phyloP scores from a whole-genome alignment of 2,329 filamentous ascomycete genomes.

The Alternaria postmessia region DNA sequence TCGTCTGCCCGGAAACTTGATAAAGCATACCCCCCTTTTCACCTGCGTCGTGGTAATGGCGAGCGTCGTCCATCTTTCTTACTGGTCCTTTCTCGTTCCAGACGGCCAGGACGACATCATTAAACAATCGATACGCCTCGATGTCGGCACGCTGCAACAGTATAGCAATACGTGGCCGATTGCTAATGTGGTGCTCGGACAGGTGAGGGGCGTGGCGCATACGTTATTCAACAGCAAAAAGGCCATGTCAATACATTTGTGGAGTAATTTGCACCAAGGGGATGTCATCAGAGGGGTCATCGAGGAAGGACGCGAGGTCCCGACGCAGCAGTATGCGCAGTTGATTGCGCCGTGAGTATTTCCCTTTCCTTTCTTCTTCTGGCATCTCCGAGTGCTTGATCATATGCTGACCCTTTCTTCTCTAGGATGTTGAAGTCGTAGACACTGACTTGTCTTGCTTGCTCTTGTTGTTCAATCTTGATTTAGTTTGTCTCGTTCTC shows the following conservation, averaged over 20 bases:
- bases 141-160: constrained; percentile 76
- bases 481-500: background rate
- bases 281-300: constrained; percentile 47
- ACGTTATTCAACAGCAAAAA: constrained; percentile 66
- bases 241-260: constrained; percentile 51
- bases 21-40: constrained; percentile 68
- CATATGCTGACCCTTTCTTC: background rate
- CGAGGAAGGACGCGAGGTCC: constrained; percentile 42
- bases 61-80: constrained; percentile 61
- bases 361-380: background rate
- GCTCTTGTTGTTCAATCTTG: background rate
- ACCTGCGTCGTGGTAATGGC: constrained; percentile 52
- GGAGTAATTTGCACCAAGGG: constrained; percentile 47
- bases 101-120: constrained; percentile 69
- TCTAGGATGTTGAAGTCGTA: constrained; percentile 44
- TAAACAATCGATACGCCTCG: constrained; percentile 79
- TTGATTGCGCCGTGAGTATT: constrained; percentile 48
- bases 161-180: constrained; percentile 77
- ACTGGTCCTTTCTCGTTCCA: constrained; percentile 68
- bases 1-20: constrained; percentile 74
- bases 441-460: background rate
- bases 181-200: constrained; percentile 71
- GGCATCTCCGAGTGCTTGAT: too few relatives aligned
- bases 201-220: constrained; percentile 81
- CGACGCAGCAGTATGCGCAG: constrained; percentile 46